phyloP scores from a whole-genome alignment of 2,329 filamentous ascomycete genomes.

The Sporothrix dimorphospora region DNA sequence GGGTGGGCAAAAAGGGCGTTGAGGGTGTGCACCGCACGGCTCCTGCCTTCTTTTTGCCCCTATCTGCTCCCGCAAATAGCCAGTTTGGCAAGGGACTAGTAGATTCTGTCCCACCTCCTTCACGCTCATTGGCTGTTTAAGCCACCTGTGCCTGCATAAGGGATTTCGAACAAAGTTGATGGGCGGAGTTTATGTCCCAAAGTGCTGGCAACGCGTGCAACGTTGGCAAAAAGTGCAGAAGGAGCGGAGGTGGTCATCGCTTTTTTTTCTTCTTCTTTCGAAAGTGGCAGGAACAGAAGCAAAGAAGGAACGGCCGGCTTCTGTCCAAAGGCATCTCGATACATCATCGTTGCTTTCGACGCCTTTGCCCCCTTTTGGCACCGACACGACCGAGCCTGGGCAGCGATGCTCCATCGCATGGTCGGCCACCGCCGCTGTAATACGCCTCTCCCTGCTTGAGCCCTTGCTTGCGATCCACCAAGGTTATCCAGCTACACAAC shows the following conservation, averaged over 20 bases:
- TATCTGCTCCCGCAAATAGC: conserved; percentile 27
- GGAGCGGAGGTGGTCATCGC: conserved; percentile 11
- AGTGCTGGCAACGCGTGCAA: conserved; percentile 26
- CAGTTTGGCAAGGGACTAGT: conserved; percentile 26
- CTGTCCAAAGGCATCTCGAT: conserved; percentile 9
- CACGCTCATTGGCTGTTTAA: conserved; percentile 29
- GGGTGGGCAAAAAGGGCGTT: no score
- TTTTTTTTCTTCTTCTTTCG: neutral
- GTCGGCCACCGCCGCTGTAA: conserved; percentile 21
- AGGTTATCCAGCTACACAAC: conserved; percentile 8
- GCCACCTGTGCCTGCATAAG: conserved; percentile 34
- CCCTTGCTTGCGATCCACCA: conserved; percentile 20
- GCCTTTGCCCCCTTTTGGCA: neutral
- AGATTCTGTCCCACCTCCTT: conserved; percentile 27
- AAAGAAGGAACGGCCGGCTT: neutral
- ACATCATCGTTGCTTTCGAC: conserved; percentile 5
- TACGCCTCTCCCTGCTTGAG: conserved; percentile 20
- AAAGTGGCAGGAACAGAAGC: neutral
- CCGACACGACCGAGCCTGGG: conserved; percentile 1
- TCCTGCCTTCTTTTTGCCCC: conserved; percentile 29
- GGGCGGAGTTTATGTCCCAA: conserved; percentile 9
- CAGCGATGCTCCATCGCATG: conserved; percentile 16
- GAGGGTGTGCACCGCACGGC: conserved; percentile 21
- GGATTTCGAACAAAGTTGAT: conserved; percentile 25
- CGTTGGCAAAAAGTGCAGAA: conserved; percentile 18